Conservation (phyloP, 306 rosid genomes). For the Abrus precatorius region DNA sequence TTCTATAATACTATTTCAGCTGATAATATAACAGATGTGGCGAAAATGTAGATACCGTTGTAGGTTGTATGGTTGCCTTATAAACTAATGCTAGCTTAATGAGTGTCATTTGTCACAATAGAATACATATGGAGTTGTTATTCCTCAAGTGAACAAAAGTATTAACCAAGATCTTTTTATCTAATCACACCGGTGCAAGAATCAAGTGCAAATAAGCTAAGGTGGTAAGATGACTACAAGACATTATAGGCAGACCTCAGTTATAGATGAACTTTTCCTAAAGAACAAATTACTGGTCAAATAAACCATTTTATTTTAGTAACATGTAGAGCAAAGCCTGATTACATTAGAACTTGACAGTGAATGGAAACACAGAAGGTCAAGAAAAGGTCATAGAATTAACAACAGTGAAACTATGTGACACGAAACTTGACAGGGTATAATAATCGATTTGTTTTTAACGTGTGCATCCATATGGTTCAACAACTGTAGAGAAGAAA, state of each 20-base stretch:
- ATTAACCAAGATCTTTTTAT: background rate
- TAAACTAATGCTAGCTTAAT: conserved; percentile 1
- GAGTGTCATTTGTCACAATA: background rate
- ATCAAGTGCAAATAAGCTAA: conserved; percentile 1
- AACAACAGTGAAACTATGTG: background rate
- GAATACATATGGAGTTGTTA: background rate
- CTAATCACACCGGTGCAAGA: background rate
- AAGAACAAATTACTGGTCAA: conserved; percentile 7
- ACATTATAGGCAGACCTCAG: background rate
- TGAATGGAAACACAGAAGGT: too few species aligned
- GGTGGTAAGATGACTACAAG: background rate
- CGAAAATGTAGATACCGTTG: background rate
- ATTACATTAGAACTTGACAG: too few species aligned
- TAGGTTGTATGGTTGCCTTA: background rate
- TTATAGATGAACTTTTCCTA: background rate
- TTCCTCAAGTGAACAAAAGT: background rate
- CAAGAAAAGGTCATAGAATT: background rate
- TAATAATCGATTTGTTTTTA: background rate
- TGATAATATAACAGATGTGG: background rate
- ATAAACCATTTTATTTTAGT: background rate
- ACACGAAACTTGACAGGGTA: background rate
- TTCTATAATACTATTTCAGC: background rate
- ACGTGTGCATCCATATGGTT: conserved; percentile 31
- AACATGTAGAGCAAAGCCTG: too few species aligned
- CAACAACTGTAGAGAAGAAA: conserved; percentile 19